phyloP scores from a whole-genome alignment of 257 asterid species.

The Rehmannia glutinosa region DNA sequence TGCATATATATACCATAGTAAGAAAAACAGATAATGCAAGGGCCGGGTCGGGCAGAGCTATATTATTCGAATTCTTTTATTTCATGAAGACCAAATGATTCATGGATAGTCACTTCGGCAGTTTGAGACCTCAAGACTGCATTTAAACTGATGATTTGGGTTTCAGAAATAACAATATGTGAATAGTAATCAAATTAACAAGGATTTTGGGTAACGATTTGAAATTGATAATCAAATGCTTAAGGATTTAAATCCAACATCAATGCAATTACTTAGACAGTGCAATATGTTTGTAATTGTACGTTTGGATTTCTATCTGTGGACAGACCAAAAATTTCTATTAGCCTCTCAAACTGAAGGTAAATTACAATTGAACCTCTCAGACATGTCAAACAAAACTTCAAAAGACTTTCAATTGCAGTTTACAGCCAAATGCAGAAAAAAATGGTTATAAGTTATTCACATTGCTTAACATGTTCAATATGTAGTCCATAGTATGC shows the following conservation, averaged over 20 bases:
- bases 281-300: background rate
- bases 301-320: background rate
- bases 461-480: constrained; percentile 6
- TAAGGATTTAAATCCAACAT: no score
- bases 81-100: background rate
- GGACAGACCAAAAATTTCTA: constrained; percentile 4
- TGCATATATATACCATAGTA: background rate
- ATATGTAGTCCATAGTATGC: background rate
- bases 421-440: no score
- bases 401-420: no score
- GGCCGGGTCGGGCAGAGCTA: background rate
- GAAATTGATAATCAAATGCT: no score
- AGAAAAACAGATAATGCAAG: background rate
- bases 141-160: background rate
- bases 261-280: no score
- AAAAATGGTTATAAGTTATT: no score
- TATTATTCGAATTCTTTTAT: background rate
- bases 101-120: background rate
- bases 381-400: constrained; percentile 6
- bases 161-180: background rate
- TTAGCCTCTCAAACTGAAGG: background rate
- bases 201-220: no score
- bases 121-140: constrained; percentile 5
- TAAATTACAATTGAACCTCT: background rate
- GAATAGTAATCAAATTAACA: background rate